Base-by-base conservation (phyloP, 441 rosid genomes). In the Sinapis alba region DNA sequence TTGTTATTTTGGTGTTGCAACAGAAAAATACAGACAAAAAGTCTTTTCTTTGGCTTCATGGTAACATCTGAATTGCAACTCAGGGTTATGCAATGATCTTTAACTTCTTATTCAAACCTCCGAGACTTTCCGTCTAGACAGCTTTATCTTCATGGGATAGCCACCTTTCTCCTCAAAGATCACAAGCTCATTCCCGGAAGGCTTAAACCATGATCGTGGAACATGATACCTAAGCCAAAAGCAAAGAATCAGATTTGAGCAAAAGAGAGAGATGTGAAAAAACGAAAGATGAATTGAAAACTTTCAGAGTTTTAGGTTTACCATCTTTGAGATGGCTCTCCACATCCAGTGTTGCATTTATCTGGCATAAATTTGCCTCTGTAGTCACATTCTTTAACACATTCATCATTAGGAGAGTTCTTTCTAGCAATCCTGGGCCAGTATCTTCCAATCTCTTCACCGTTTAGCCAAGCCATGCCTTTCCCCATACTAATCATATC, bases 381-480 rank as follows among this genome's bases (percentile, higher is more conserved):
- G 82, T 90, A 93, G 65, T 91, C 85, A 32, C 99, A 96, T 79
- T 89, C 87, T 62, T 84, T 63, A 43, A 82, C 87, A 21, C 98
- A 91, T 10, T 85, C 79, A 7, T 76, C 90, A 36, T 83, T 80
- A 12, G 71, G 59, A 53, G 83, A 79, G 76, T 85, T 88, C 82
- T 79, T 70, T 78, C 87, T 86, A 7, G 91, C 81, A 62, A 76
- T 72, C 74, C 87, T 83, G 2, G 91, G 93, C 94, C 93, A 96
- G 79, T 87, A 96, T 84, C 97, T 90, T 76, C 99, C 99, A 47
- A 96, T 92, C 79, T 88, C 89, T 85, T 93, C 93, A 6, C 99
- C 98, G 45, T 96, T 93, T 82, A 96, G 80, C 99, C 99, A 93
- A 43, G 97, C 98, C 79, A 87, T 86, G 38, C 98, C 99, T 86